Percentiles rank a stretch among this genome's conserved stretches.
These are phyloP conservation scores for Podaxis sp. DNA, from an alignment of 768 basidiomycete species.

Conservation along the genomic window DNA sequence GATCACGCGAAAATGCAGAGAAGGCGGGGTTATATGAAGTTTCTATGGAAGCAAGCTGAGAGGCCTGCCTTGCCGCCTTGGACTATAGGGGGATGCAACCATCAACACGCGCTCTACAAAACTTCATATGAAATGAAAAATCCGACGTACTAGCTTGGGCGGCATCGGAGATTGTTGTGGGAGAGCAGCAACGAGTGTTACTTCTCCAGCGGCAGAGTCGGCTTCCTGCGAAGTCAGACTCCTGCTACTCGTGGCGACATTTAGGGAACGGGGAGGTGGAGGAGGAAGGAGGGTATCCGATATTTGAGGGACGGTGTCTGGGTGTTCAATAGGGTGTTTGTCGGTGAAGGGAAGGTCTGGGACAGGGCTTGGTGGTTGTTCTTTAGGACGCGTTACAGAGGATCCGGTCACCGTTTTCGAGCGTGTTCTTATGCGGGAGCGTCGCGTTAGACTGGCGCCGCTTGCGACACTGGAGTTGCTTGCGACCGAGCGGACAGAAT, in stretches of 20 bases:
- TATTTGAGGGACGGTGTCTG: slow-evolving; percentile 25
- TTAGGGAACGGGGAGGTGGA: slow-evolving; percentile 24
- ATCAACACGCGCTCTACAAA: slow-evolving; percentile 16
- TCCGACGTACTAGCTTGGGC: slow-evolving; percentile 36
- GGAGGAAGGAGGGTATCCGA: slow-evolving; percentile 17
- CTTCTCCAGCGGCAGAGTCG: slow-evolving; percentile 27
- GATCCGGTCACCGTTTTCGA: slow-evolving; percentile 48
- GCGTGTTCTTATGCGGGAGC: slow-evolving; percentile 53
- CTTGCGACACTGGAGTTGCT: slow-evolving; percentile 52
- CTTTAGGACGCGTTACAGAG: slow-evolving; percentile 24
- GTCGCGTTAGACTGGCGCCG: slow-evolving; percentile 50
- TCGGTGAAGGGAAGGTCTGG: slow-evolving; percentile 37
- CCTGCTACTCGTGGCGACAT: slow-evolving; percentile 26
- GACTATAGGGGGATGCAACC: slow-evolving; percentile 26
- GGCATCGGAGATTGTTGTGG: slow-evolving; percentile 25
- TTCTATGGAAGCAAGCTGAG: slow-evolving; percentile 30
- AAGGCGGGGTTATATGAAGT: slow-evolving; percentile 37
- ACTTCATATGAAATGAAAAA: slow-evolving; percentile 14
- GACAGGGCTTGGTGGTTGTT: slow-evolving; percentile 23
- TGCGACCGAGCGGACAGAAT: slow-evolving; percentile 47
- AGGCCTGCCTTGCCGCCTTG: slow-evolving; percentile 32
- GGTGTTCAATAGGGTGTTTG: slow-evolving; percentile 16
- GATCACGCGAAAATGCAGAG: slow-evolving; percentile 50
- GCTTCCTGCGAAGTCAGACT: slow-evolving; percentile 23
- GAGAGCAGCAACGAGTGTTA: slow-evolving; percentile 30